phyloP scores from a whole-genome alignment of 139 green algal species.

The Zygnema cylindricum region DNA sequence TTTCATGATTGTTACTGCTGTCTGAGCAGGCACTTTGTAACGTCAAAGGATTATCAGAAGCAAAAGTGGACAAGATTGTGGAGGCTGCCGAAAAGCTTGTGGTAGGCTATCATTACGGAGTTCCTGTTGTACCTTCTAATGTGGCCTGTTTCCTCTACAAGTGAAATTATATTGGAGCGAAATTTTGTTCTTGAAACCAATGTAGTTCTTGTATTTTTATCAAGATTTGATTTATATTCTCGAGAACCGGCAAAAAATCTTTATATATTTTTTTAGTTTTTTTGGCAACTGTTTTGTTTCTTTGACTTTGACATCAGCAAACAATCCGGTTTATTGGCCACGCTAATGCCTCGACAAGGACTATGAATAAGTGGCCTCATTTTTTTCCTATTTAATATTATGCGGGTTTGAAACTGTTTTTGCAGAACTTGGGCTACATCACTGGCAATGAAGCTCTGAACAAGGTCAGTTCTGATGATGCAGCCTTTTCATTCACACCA shows the following conservation, averaged over 20 bases:
- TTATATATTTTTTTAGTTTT: not conserved
- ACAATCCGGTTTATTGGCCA: too few relatives aligned
- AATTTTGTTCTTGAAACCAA: too few relatives aligned
- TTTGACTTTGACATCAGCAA: not conserved
- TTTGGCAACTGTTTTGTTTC: not conserved
- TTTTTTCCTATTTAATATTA: too few relatives aligned
- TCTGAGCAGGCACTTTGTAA: constrained; percentile 68
- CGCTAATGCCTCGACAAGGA: too few relatives aligned
- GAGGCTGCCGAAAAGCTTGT: constrained; percentile 58
- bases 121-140: too few relatives aligned
- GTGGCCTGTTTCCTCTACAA: too few relatives aligned
- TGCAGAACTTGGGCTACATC: constrained; percentile 54
- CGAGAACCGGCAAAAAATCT: not conserved
- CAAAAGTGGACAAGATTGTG: constrained; percentile 93
- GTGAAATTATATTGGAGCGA: too few relatives aligned
- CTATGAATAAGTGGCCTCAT: too few relatives aligned
- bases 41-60: constrained; percentile 91
- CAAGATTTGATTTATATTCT: too few relatives aligned
- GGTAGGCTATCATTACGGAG: too few relatives aligned
- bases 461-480: constrained; percentile 36
- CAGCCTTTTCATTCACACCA: constrained; percentile 25
- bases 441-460: constrained; percentile 56
- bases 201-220: too few relatives aligned
- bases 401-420: not conserved
- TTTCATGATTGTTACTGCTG: not conserved